Evolutionary conservation across 495 filamentous ascomycete genomes (phyloP).

Genomic region (Aspergillus nanangensis): DNA sequence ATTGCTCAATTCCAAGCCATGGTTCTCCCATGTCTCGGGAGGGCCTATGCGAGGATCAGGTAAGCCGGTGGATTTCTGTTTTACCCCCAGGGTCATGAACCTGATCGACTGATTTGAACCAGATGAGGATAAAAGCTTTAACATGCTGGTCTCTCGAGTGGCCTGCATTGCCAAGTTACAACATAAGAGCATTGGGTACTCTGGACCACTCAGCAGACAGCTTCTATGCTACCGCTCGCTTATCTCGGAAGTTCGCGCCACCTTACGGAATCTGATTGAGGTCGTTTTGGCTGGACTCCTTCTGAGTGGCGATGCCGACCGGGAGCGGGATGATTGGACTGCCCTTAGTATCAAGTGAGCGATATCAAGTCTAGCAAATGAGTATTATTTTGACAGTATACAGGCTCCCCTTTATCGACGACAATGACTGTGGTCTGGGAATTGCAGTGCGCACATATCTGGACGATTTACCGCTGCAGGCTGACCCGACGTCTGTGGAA

Average conservation of each 20-base stretch:
- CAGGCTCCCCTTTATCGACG: slow-evolving; percentile 80
- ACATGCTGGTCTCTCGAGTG: slow-evolving; percentile 78
- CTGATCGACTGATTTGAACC: slow-evolving; percentile 1
- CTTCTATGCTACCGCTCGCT: slow-evolving; percentile 83
- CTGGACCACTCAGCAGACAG: slow-evolving; percentile 87
- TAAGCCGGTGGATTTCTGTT: slow-evolving; percentile 19
- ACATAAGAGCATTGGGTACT: slow-evolving; percentile 86
- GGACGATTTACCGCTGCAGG: slow-evolving; percentile 66
- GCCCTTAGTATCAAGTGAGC: slow-evolving; percentile 66
- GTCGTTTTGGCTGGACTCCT: slow-evolving; percentile 73
- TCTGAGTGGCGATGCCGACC: slow-evolving; percentile 68
- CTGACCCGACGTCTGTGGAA: slow-evolving; percentile 52
- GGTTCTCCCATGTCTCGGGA: slow-evolving; percentile 56
- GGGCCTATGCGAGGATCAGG: slow-evolving; percentile 54
- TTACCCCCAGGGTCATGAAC: neutral
- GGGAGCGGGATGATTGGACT: slow-evolving; percentile 65
- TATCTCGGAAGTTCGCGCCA: slow-evolving; percentile 69
- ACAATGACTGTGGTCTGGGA: slow-evolving; percentile 79
- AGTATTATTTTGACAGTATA: slow-evolving; percentile 37
- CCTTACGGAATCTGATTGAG: slow-evolving; percentile 78
- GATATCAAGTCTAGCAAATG: no score
- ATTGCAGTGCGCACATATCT: slow-evolving; percentile 92
- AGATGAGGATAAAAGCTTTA: slow-evolving; percentile 63
- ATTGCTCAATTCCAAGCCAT: slow-evolving; percentile 62
- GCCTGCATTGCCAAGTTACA: slow-evolving; percentile 76